These are phyloP conservation scores for Boletus fagicola DNA, from an alignment of 768 basidiomycete species.

Conservation along the genomic window DNA sequence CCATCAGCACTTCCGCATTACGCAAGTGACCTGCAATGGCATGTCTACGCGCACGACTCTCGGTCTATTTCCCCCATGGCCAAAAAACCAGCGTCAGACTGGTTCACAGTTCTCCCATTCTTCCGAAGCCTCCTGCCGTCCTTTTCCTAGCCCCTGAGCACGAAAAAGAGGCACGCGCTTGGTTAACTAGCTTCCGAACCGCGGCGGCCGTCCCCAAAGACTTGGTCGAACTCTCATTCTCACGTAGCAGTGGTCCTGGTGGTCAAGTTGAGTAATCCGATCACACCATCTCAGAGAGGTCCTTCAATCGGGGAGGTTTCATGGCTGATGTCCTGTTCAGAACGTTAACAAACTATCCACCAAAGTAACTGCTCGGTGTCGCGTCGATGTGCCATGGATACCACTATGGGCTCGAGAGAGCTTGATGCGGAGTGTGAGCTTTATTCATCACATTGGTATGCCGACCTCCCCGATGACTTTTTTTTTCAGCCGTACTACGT, in stretches of 20 bases:
- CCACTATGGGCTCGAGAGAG: slow-evolving; percentile 59
- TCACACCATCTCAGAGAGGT: not conserved
- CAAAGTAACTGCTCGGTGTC: slow-evolving; percentile 66
- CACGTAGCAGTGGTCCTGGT: slow-evolving; percentile 81
- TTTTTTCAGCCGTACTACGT: slow-evolving; percentile 57
- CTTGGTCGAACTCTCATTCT: slow-evolving; percentile 62
- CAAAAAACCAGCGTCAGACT: slow-evolving; percentile 5
- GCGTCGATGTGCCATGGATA: slow-evolving; percentile 60
- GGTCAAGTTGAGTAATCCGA: slow-evolving; percentile 57
- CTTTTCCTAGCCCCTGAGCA: slow-evolving; percentile 35
- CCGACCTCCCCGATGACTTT: not conserved
- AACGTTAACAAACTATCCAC: slow-evolving; percentile 92
- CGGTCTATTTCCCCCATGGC: not conserved
- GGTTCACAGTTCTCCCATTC: slow-evolving; percentile 31
- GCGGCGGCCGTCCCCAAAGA: slow-evolving; percentile 44
- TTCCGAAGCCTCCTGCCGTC: slow-evolving; percentile 47
- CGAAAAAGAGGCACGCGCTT: slow-evolving; percentile 50
- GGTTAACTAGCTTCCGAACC: slow-evolving; percentile 51
- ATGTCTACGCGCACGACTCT: not conserved
- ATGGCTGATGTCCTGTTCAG: slow-evolving; percentile 36
- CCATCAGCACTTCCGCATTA: not conserved
- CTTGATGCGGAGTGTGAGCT: slow-evolving; percentile 49
- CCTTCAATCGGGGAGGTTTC: not conserved
- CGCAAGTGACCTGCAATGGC: not conserved
- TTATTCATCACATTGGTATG: not conserved